Conservation (phyloP, 1,284 basidiomycete species). For the Macrocybe sp. region DNA sequence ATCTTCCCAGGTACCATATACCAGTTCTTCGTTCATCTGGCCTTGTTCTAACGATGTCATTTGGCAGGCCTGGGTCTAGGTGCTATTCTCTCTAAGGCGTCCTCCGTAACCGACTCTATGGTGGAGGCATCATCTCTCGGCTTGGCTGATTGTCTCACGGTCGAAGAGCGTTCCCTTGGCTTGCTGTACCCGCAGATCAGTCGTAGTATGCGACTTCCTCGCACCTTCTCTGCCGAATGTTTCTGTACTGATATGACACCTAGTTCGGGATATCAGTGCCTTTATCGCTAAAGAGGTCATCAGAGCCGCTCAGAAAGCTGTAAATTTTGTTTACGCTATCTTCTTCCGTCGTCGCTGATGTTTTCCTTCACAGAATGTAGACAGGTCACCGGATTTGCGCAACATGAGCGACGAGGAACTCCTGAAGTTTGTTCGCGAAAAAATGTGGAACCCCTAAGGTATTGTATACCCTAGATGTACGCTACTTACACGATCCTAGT, state of each 20-base stretch:
- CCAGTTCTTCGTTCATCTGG: conserved; percentile 15
- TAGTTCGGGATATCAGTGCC: conserved; percentile 76
- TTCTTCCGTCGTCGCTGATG: conserved; percentile 2
- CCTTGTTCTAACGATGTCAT: conserved; percentile 11
- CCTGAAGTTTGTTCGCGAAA: conserved; percentile 45
- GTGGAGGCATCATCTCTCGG: conserved; percentile 77
- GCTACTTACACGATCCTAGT: too few species aligned
- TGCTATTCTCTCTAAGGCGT: conserved; percentile 64
- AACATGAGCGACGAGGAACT: conserved; percentile 53
- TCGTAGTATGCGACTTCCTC: conserved; percentile 44
- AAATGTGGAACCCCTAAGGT: conserved; percentile 69
- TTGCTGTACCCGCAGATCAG: conserved; percentile 75
- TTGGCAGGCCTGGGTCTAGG: conserved; percentile 73
- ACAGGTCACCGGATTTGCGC: conserved; percentile 51
- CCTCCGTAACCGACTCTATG: conserved; percentile 73
- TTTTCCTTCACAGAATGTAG: conserved; percentile 44
- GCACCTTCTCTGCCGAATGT: conserved; percentile 1
- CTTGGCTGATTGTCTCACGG: conserved; percentile 71
- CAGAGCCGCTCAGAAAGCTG: conserved; percentile 71
- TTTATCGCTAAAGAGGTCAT: conserved; percentile 73
- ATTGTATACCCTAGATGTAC: too few species aligned
- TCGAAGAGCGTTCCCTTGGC: conserved; percentile 61
- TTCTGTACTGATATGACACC: conserved; percentile 5
- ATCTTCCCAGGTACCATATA: conserved; percentile 57
- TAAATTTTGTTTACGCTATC: conserved; percentile 25